Base-by-base conservation (phyloP, 2,329 filamentous ascomycete genomes). In the Teratosphaeria gauchensis region DNA sequence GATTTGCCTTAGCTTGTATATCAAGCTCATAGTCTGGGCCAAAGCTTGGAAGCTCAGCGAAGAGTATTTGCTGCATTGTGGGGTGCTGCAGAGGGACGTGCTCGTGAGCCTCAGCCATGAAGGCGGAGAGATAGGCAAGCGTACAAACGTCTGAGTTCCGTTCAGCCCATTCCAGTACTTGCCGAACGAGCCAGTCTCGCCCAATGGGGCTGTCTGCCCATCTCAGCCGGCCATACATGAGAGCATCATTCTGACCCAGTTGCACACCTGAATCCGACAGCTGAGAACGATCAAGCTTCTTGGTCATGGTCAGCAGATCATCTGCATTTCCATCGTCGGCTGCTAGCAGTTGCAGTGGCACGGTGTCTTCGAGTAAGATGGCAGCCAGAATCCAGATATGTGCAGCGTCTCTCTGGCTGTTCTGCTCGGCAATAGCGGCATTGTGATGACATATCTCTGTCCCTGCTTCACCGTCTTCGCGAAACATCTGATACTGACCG, bases 371-470 rank as follows among this genome's bases (percentile, higher is more conserved):
- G 53, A 97, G 76, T 5, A 97, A 78, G 59, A 96, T 77, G 19
- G 84, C 86, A 57, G 90, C 79, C 63, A 96, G 87, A 54, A 83
- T 84, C 94, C 94, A 99, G 6, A 95, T 83, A 65, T 90, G 84
- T 30, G 88, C 86, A 32, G 95, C 74, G 63, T 96, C 89, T 14
- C 78, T 72, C 62, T 84, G 82, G 4, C 87, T 89, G 64, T 87
- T 81, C 62, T 84, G 85, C 64, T 84, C 80, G 8, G 92, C 92
- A 53, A 95, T 84, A 1, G 76, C 75, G 8, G 91, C 89, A 71
- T 99, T 99, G 67, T 95, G 87, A 52, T 83, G 79, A 72, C 92
- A 97, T 3, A 96, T 84, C 42, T 87, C 82, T n/a, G 85, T 82
- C 3, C 60, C 59, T 16, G 57, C 52, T 31, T 66, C 62, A 14